phyloP scores from a whole-genome alignment of 306 rosid genomes.

The Cicer cuneatum region DNA sequence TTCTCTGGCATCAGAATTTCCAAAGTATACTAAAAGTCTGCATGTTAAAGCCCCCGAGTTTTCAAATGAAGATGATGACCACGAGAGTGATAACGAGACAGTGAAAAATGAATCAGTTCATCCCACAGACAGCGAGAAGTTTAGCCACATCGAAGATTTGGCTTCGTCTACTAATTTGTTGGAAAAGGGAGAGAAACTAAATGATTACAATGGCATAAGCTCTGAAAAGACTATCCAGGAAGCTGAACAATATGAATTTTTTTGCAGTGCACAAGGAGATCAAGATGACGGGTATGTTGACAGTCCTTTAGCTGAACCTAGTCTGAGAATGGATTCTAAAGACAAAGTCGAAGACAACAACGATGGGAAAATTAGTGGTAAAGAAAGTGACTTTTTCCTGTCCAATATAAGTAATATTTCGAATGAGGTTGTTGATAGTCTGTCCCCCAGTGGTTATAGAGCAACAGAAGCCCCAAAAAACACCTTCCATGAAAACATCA shows the following conservation, averaged over 20 bases:
- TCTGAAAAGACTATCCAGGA: conserved; percentile 44
- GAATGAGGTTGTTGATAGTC: conserved; percentile 35
- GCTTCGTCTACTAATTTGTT: conserved; percentile 35
- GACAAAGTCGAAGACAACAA: conserved; percentile 41
- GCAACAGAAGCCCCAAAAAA: conserved; percentile 41
- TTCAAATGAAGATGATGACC: conserved; percentile 58
- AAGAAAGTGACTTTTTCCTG: conserved; percentile 28
- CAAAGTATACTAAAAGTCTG: conserved; percentile 52
- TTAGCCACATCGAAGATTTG: conserved; percentile 41
- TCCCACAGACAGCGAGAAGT: conserved; percentile 42
- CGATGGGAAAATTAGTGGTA: conserved; percentile 39
- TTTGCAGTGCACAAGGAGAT: conserved; percentile 40
- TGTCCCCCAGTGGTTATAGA: conserved; percentile 36
- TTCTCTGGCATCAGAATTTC: conserved; percentile 45
- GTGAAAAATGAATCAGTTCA: conserved; percentile 41
- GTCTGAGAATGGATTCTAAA: conserved; percentile 29
- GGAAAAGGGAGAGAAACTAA: conserved; percentile 41
- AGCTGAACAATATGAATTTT: conserved; percentile 33
- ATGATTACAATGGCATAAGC: conserved; percentile 38
- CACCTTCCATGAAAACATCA: conserved; percentile 48
- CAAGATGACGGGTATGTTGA: conserved; percentile 29
- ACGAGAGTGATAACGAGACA: conserved; percentile 32
- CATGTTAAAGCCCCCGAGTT: conserved; percentile 65
- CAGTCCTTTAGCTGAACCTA: conserved; percentile 37
- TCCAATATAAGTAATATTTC: conserved; percentile 39